Evolutionary conservation across 495 filamentous ascomycete genomes (phyloP).

Genomic region (Podospora pseudopauciseta): DNA sequence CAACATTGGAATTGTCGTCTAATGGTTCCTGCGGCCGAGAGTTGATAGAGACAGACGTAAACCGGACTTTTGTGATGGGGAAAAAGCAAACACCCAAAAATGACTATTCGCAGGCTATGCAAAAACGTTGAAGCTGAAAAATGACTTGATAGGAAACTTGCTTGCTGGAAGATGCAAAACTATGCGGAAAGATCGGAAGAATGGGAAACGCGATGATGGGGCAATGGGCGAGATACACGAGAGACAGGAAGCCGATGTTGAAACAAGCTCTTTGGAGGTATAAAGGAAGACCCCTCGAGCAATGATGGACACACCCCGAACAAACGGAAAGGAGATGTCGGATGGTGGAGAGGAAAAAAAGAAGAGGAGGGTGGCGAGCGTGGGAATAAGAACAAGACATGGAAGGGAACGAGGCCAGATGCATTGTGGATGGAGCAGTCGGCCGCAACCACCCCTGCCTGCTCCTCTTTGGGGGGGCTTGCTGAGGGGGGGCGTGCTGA

Average conservation of each 20-base stretch:
- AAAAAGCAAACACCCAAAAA: constrained; percentile 1
- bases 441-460: neutral
- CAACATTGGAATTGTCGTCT: constrained; percentile 30
- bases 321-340: neutral
- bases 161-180: neutral
- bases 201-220: neutral
- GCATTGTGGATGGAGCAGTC: neutral
- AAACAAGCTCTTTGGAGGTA: neutral
- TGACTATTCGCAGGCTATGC: neutral
- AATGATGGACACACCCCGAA: neutral
- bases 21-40: neutral
- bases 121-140: neutral
- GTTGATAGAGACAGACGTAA: neutral
- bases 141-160: neutral
- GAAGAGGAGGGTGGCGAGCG: neutral
- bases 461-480: neutral
- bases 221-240: neutral
- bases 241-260: neutral
- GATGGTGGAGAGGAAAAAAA: neutral
- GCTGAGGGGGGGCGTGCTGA: neutral
- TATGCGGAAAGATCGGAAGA: neutral
- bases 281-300: constrained; percentile 1
- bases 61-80: neutral
- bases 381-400: neutral
- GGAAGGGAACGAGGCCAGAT: neutral